Conservation (phyloP, 2,329 filamentous ascomycete species). For the Xylogone sp. region DNA sequence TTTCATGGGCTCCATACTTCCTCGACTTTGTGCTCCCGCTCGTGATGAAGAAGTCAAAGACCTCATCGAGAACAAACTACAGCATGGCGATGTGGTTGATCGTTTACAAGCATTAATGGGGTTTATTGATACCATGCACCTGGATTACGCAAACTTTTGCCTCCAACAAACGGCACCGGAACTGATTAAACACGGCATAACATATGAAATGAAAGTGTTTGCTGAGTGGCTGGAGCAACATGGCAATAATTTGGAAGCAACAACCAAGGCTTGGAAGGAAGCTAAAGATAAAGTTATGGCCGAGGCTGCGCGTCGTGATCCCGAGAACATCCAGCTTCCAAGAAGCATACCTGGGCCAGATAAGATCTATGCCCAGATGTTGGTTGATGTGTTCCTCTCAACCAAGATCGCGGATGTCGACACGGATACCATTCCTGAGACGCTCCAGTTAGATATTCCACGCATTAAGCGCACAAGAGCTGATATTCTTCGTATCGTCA, state of each 20-base stretch:
- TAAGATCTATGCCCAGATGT: slow-evolving; percentile 71
- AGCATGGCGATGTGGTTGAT: slow-evolving; percentile 64
- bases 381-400: slow-evolving; percentile 72
- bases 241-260: slow-evolving; percentile 50
- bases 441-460: slow-evolving; percentile 63
- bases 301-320: slow-evolving; percentile 66
- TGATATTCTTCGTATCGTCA: slow-evolving; percentile 62
- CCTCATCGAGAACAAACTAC: slow-evolving; percentile 58
- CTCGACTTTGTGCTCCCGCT: slow-evolving; percentile 76
- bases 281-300: slow-evolving; percentile 61
- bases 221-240: slow-evolving; percentile 58
- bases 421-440: slow-evolving; percentile 61
- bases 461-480: slow-evolving; percentile 57
- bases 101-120: slow-evolving; percentile 71
- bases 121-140: slow-evolving; percentile 72
- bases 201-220: slow-evolving; percentile 74
- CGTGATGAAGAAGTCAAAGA: slow-evolving; percentile 73
- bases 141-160: slow-evolving; percentile 81
- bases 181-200: slow-evolving; percentile 65
- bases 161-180: slow-evolving; percentile 68
- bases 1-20: slow-evolving; percentile 71
- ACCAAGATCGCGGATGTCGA: slow-evolving; percentile 46
- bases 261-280: slow-evolving; percentile 62
- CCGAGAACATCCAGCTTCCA: slow-evolving; percentile 60
- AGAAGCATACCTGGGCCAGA: slow-evolving; percentile 61